phyloP scores from a whole-genome alignment of 2,329 filamentous ascomycete genomes.

The Trichophyton mentagrophytes region DNA sequence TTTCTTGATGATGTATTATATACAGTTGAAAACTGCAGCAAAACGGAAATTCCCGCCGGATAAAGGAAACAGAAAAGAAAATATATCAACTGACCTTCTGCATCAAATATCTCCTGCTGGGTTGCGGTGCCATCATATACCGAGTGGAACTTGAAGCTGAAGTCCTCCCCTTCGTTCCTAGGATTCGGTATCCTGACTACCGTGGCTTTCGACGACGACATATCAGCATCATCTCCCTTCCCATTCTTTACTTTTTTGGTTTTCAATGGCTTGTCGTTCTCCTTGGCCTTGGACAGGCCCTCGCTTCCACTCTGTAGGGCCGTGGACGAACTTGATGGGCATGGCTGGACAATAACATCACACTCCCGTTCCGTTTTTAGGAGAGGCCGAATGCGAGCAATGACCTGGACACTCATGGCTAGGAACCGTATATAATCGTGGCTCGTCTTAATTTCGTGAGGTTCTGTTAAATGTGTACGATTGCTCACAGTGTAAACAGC shows the following conservation, averaged over 20 bases:
- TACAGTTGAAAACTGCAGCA: not conserved
- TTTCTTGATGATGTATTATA: not conserved
- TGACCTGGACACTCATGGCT: slow-evolving; percentile 56
- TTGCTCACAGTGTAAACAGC: not conserved
- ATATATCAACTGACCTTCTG: slow-evolving; percentile 53
- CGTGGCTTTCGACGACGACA: slow-evolving; percentile 42
- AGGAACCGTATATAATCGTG: not conserved
- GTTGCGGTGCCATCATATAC: slow-evolving; percentile 72
- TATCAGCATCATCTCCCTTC: slow-evolving; percentile 21
- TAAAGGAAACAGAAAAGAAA: not conserved
- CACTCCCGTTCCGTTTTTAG: slow-evolving; percentile 74
- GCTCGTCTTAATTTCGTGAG: not conserved
- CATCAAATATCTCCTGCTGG: slow-evolving; percentile 78
- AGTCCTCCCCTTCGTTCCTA: slow-evolving; percentile 82
- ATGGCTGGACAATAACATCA: slow-evolving; percentile 71
- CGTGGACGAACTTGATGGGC: slow-evolving; percentile 23
- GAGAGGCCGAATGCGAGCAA: slow-evolving; percentile 79
- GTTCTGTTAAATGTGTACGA: not conserved
- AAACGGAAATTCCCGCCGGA: too few species aligned
- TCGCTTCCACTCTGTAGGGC: not conserved
- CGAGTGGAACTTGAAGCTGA: slow-evolving; percentile 86
- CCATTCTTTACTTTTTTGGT: slow-evolving; percentile 13
- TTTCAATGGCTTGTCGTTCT: not conserved
- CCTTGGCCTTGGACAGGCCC: not conserved
- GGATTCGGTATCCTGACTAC: slow-evolving; percentile 84